Evolutionary conservation across 352 stramenopile genomes (phyloP).

Genomic region (Phytopythium vexans): DNA sequence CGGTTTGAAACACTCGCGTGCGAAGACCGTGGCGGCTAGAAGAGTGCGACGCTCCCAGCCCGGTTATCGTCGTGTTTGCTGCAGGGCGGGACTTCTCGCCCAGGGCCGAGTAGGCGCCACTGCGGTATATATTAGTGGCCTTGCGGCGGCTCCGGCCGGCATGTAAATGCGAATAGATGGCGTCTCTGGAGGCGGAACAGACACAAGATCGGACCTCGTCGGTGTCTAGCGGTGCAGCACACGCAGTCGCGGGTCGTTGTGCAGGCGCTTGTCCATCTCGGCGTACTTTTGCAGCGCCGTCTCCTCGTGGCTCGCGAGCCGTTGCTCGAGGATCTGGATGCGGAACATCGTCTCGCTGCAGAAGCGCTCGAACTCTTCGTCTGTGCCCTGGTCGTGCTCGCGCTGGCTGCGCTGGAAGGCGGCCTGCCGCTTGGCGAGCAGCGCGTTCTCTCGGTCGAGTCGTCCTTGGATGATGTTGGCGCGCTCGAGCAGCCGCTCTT

Average conservation of each 20-base stretch:
- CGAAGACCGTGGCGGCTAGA: too few relatives aligned
- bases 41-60: too few relatives aligned
- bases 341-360: slow-evolving; percentile 95
- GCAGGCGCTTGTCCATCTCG: slow-evolving; percentile 91
- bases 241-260: slow-evolving; percentile 79
- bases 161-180: slow-evolving; percentile 46
- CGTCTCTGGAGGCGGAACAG: slow-evolving; percentile 22
- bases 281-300: slow-evolving; percentile 92
- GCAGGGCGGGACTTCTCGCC: neutral
- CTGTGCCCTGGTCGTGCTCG: slow-evolving; percentile 88
- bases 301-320: slow-evolving; percentile 90
- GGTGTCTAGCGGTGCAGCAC: slow-evolving; percentile 60
- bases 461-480: slow-evolving; percentile 94
- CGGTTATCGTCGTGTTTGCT: too few relatives aligned
- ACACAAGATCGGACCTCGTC: neutral
- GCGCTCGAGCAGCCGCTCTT: slow-evolving; percentile 91
- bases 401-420: slow-evolving; percentile 91
- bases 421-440: slow-evolving; percentile 90
- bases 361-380: slow-evolving; percentile 93
- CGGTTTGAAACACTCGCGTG: too few relatives aligned
- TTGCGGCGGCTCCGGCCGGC: neutral
- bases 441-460: slow-evolving; percentile 91
- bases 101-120: neutral
- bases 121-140: neutral
- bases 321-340: slow-evolving; percentile 95